phyloP scores from a whole-genome alignment of 2,329 filamentous ascomycete species.

The Triangularia verruculosa region DNA sequence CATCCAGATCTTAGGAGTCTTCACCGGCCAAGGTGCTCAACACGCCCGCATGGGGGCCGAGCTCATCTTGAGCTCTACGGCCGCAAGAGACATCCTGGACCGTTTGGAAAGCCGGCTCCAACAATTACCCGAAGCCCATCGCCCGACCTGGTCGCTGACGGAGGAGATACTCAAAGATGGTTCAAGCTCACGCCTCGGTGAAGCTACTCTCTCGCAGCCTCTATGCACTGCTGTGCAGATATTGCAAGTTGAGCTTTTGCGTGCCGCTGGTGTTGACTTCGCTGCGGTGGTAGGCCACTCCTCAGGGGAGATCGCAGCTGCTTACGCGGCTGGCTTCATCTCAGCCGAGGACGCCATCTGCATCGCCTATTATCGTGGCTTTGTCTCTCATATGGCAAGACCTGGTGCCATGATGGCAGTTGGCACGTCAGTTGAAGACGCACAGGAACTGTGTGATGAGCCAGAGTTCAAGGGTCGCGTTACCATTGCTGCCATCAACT shows the following conservation, averaged over 20 bases:
- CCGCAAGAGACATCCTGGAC: background rate
- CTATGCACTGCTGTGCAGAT: conserved; percentile 40
- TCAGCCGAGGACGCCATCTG: conserved; percentile 40
- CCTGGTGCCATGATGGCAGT: conserved; percentile 47
- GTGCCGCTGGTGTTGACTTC: conserved; percentile 32
- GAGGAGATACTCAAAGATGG: conserved; percentile 15
- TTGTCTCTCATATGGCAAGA: conserved; percentile 29
- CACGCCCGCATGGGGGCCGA: conserved; percentile 30
- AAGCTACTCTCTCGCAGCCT: conserved; percentile 32
- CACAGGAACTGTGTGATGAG: conserved; percentile 25
- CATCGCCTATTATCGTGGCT: conserved; percentile 46
- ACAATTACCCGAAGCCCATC: background rate
- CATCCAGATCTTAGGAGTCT: conserved; percentile 23
- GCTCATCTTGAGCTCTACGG: conserved; percentile 16
- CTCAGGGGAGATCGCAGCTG: conserved; percentile 49
- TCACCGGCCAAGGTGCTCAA: conserved; percentile 33
- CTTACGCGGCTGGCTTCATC: conserved; percentile 47
- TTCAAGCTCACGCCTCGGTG: conserved; percentile 14
- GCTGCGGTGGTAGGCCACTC: conserved; percentile 45
- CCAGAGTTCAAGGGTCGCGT: conserved; percentile 30
- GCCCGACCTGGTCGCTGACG: conserved; percentile 18
- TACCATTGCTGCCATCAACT: conserved; percentile 36
- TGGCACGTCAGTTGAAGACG: conserved; percentile 38
- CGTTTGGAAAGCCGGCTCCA: conserved; percentile 5
- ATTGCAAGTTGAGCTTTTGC: conserved; percentile 39